Evolutionary conservation across 371 early-diverging fungal genomes (phyloP), one percentile per base, ranked within the genome.

Genomic region (Chytridium lagenaria): DNA sequence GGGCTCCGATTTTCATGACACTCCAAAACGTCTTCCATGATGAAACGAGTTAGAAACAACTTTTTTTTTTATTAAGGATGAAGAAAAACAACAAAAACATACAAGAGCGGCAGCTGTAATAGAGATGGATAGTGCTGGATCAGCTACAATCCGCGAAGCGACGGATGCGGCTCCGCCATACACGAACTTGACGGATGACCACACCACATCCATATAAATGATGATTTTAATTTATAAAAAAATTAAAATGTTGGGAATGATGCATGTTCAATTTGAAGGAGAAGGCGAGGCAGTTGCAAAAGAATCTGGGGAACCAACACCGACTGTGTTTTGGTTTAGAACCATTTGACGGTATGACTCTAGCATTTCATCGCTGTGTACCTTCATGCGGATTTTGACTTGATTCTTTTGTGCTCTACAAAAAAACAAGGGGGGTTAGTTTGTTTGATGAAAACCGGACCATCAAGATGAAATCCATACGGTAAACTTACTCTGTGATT

Each of bases 401-500:
- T 30, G 34, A 10, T 61, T 3, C 61, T 61, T 61, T 28, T 37
- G 12, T 3, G 30, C 30, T 34, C 61, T 61, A 23, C 15, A 7
- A 36, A 61, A 36, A 10, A 34, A 12, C 10, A 61, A 61, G 34
- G 26, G 26, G 26, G 26, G 19, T 15, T 15, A 28, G 30, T 55
- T n/a, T n/a, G n/a, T n/a, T n/a, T n/a, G n/a, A n/a, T n/a, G n/a
- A n/a, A n/a, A n/a, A n/a, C n/a, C n/a, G n/a, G n/a, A n/a, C n/a
- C n/a, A n/a, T n/a, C n/a, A n/a, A n/a, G n/a, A n/a, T n/a, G n/a
- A n/a, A n/a, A n/a, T n/a, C n/a, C n/a, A 52, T n/a, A 52, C 55
- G 5, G 36, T 5, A 61, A n/a, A 61, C 61, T 61, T 23, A 61
- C 61, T 61, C 37, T 61, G 61, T 3, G 23, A 61, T 37, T 12